Evolutionary conservation across 2,329 filamentous ascomycete species (phyloP).

Genomic region (Coniochaeta sp.): DNA sequence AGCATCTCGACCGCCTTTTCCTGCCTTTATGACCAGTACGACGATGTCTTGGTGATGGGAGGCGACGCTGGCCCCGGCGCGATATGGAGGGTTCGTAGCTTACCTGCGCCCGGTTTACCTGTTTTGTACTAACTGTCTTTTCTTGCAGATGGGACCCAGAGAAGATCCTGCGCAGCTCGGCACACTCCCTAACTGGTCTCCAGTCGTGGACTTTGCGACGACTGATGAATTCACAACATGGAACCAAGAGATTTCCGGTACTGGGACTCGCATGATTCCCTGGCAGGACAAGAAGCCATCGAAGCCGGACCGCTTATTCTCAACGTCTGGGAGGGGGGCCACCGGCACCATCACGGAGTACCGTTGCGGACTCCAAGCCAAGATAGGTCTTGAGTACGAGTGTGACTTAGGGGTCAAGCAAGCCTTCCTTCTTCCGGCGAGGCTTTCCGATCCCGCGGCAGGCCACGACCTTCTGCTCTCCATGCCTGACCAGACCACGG

Average conservation of each 20-base stretch:
- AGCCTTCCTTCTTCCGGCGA: conserved; percentile 43
- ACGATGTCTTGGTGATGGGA: conserved; percentile 73
- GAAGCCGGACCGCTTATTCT: conserved; percentile 54
- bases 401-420: conserved; percentile 40
- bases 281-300: conserved; percentile 32
- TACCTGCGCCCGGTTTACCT: background rate
- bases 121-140: conserved; percentile 4
- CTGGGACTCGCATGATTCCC: conserved; percentile 11
- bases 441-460: conserved; percentile 12
- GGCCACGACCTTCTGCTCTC: conserved; percentile 38
- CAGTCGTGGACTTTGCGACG: conserved; percentile 48
- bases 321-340: conserved; percentile 56
- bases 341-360: conserved; percentile 62
- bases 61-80: conserved; percentile 74
- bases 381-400: conserved; percentile 52
- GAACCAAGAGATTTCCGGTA: conserved; percentile 13
- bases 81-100: conserved; percentile 57
- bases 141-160: conserved; percentile 44
- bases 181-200: conserved; percentile 58
- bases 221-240: conserved; percentile 29
- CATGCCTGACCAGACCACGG: conserved; percentile 38
- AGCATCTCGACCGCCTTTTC: conserved; percentile 80
- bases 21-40: conserved; percentile 58
- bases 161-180: conserved; percentile 47
- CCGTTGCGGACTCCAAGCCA: conserved; percentile 62